Conservation (phyloP, 2,329 filamentous ascomycete species). For the Seiridium unicorne region DNA sequence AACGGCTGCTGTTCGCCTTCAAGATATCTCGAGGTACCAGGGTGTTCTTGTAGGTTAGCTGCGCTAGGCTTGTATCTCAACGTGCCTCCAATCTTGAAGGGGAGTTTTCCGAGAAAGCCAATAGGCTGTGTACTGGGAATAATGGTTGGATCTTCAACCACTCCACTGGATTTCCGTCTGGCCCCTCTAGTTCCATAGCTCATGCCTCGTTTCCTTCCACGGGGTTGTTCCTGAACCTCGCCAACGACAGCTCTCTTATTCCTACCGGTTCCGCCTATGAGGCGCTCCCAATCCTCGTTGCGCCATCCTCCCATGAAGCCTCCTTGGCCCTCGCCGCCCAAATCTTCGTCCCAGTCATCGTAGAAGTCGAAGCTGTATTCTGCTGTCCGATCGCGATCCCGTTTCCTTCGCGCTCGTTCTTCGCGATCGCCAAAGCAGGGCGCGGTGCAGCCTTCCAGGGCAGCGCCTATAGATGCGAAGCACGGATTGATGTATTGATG, state of each 20-base stretch:
- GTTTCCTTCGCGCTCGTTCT: constrained; percentile 67
- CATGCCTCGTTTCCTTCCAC: constrained; percentile 70
- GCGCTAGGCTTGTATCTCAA: constrained; percentile 87
- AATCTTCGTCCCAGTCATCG: constrained; percentile 84
- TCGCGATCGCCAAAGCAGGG: constrained; percentile 71
- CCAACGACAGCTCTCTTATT: constrained; percentile 16
- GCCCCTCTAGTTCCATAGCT: constrained; percentile 75
- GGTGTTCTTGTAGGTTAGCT: constrained; percentile 86
- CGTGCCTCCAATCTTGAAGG: constrained; percentile 80
- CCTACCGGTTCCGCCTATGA: constrained; percentile 58
- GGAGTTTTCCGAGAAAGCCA: constrained; percentile 79
- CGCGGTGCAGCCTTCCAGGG: constrained; percentile 70
- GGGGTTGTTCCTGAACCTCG: constrained; percentile 27
- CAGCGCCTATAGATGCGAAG: constrained; percentile 62
- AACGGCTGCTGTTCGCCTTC: constrained; percentile 67
- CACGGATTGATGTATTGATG: constrained; percentile 85
- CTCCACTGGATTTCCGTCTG: constrained; percentile 44
- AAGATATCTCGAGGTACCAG: constrained; percentile 47
- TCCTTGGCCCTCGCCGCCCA: constrained; percentile 45
- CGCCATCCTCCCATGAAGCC: constrained; percentile 72
- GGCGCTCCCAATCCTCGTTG: constrained; percentile 78
- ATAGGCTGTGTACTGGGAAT: constrained; percentile 84
- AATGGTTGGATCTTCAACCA: constrained; percentile 75
- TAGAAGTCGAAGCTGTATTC: constrained; percentile 96
- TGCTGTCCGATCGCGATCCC: constrained; percentile 66